Conservation (phyloP, 768 basidiomycete genomes). For the Cystobasidium onofrii region DNA sequence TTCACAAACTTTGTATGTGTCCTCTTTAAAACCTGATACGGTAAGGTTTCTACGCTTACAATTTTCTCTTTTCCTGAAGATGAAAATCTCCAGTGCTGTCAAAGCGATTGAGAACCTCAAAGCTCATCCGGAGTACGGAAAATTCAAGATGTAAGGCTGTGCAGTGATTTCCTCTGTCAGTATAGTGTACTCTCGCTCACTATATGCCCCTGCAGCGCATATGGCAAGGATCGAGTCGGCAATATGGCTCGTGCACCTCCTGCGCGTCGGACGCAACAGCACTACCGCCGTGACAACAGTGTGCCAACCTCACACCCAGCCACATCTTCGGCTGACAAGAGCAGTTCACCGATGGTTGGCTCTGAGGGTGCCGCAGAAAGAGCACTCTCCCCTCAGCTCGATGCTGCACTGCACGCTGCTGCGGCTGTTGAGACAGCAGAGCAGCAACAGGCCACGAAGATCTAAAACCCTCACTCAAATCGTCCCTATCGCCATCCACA, state of each 20-base stretch:
- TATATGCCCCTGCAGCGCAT: constrained; percentile 17
- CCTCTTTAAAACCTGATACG: neutral
- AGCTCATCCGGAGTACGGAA: constrained; percentile 17
- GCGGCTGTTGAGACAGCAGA: constrained; percentile 11
- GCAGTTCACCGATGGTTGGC: neutral
- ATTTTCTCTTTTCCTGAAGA: neutral
- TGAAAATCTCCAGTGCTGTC: constrained; percentile 19
- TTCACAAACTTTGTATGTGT: constrained; percentile 70
- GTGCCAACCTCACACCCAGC: neutral
- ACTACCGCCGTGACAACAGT: constrained; percentile 12
- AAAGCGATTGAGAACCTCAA: constrained; percentile 27
- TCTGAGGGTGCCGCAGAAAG: neutral
- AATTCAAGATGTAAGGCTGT: constrained; percentile 26
- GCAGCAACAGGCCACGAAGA: neutral
- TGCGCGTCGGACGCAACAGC: neutral
- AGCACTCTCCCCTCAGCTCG: constrained; percentile 2
- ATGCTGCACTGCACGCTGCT: constrained; percentile 2
- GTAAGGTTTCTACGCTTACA: neutral
- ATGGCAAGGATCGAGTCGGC: constrained; percentile 23
- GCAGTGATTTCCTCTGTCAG: neutral
- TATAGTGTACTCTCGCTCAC: neutral
- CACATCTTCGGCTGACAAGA: neutral
- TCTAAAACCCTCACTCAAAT: neutral
- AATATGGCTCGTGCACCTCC: constrained; percentile 31
- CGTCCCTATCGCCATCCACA: too few species aligned